phyloP scores from a whole-genome alignment of 208 protist genomes.

The Leishmania gerbilli region DNA sequence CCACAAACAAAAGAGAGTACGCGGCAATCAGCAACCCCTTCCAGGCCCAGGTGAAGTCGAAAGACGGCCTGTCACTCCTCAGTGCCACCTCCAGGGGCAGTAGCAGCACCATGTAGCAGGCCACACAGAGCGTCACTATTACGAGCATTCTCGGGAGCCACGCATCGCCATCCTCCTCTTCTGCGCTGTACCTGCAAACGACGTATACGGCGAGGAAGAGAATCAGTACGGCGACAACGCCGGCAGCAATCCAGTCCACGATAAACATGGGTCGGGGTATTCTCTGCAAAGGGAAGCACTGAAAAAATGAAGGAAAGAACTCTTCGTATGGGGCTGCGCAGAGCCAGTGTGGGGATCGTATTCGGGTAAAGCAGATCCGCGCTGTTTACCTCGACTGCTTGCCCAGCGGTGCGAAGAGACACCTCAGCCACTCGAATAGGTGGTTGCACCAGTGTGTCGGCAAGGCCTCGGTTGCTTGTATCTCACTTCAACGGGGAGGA shows the following conservation, averaged over 20 bases:
- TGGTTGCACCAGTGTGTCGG: not conserved
- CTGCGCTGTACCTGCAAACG: constrained; percentile 45
- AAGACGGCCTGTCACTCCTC: constrained; percentile 21
- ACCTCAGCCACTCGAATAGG: not conserved
- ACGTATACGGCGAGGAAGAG: constrained; percentile 56
- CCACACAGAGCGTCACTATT: constrained; percentile 40
- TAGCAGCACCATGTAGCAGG: constrained; percentile 83
- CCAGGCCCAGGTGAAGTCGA: constrained; percentile 33
- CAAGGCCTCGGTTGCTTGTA: not conserved
- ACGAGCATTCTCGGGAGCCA: constrained; percentile 55
- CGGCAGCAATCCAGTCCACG: constrained; percentile 53
- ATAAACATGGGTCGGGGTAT: constrained; percentile 6
- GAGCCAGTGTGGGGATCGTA: not conserved
- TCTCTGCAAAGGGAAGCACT: not conserved
- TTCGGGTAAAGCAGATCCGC: not conserved
- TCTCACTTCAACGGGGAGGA: not conserved
- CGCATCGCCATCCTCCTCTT: constrained; percentile 71
- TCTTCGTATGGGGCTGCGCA: not conserved
- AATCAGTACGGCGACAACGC: constrained; percentile 50
- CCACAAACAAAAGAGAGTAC: constrained; percentile 47
- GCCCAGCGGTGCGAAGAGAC: not conserved
- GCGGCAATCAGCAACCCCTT: constrained; percentile 24
- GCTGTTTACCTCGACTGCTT: not conserved
- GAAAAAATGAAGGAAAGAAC: constrained; percentile 2
- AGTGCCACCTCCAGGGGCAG: constrained; percentile 93